phyloP scores from a whole-genome alignment of 2,329 filamentous ascomycete species.

The Aureobasidium vineae region DNA sequence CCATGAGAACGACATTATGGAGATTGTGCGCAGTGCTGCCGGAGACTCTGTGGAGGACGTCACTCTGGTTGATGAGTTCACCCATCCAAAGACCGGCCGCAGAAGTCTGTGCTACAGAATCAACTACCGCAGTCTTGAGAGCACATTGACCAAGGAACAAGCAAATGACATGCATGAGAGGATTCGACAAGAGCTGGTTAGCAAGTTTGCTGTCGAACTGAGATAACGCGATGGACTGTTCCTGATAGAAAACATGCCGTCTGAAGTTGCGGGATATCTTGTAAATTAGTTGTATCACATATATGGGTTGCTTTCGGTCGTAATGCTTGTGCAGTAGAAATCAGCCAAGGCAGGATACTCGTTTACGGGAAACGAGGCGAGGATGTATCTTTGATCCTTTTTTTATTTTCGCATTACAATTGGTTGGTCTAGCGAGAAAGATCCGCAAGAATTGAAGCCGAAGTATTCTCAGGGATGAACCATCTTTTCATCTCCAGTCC shows the following conservation, averaged over 20 bases:
- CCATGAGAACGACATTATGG: conserved; percentile 98
- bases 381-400: conserved; percentile 14
- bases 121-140: conserved; percentile 89
- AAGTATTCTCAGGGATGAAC: neutral
- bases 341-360: neutral
- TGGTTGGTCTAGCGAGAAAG: conserved; percentile 24
- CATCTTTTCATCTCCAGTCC: neutral
- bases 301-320: neutral
- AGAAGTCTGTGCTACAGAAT: conserved; percentile 89
- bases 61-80: conserved; percentile 77
- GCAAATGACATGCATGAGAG: conserved; percentile 71
- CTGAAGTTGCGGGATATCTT: neutral
- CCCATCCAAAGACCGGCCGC: conserved; percentile 77
- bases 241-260: neutral
- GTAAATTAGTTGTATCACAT: conserved; percentile 24
- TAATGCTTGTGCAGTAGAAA: neutral
- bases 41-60: conserved; percentile 90
- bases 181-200: conserved; percentile 64
- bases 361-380: neutral
- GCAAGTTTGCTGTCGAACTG: conserved; percentile 74
- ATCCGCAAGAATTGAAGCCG: conserved; percentile 7
- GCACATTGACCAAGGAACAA: conserved; percentile 82
- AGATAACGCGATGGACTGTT: conserved; percentile 48
- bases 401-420: conserved; percentile 18
- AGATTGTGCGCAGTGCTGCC: conserved; percentile 78